A percentile compares a stretch with the other conserved stretches of the same genome.
Conservation (phyloP, 1,139 yeast species). For the Yamadazyma sp. region DNA sequence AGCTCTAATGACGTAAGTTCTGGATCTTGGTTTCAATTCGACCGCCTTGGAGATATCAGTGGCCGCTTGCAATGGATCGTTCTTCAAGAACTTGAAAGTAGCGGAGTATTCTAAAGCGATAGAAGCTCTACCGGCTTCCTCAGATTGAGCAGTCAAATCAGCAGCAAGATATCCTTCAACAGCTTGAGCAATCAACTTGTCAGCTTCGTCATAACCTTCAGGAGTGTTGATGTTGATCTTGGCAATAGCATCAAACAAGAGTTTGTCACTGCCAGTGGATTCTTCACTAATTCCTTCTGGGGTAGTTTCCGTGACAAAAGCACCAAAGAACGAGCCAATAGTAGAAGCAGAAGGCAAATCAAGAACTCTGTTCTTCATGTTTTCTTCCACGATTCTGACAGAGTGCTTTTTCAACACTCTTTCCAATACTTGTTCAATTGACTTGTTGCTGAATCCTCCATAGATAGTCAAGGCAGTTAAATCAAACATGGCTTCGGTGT, state of each 20-base stretch:
- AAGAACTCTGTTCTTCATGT: conserved; percentile 50
- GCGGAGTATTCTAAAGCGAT: conserved; percentile 84
- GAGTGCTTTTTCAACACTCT: conserved; percentile 82
- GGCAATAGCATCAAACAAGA: conserved; percentile 66
- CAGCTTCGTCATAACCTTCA: conserved; percentile 76
- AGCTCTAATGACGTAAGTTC: conserved; percentile 82
- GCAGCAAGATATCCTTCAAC: conserved; percentile 50
- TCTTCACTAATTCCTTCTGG: conserved; percentile 53
- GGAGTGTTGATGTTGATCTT: conserved; percentile 62
- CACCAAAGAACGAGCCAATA: conserved; percentile 82
- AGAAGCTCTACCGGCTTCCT: conserved; percentile 51
- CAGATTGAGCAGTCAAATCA: conserved; percentile 34
- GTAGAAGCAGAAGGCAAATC: conserved; percentile 84
- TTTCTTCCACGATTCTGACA: conserved; percentile 60
- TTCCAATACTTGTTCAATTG: conserved; percentile 81
- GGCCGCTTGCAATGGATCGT: conserved; percentile 63
- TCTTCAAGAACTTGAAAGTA: conserved; percentile 79
- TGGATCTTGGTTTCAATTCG: conserved; percentile 70
- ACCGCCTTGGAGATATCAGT: conserved; percentile 64
- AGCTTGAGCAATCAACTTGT: conserved; percentile 66
- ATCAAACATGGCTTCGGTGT: conserved; percentile 87
- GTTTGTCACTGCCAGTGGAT: conserved; percentile 57
- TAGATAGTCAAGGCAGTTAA: conserved; percentile 78
- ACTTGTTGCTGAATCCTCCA: conserved; percentile 77
- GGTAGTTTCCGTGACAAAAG: conserved; percentile 48